Evolutionary conservation across 2,329 filamentous ascomycete genomes (phyloP), one percentile per base, ranked within the genome.

Genomic region (Aspergillus aculeatus): DNA sequence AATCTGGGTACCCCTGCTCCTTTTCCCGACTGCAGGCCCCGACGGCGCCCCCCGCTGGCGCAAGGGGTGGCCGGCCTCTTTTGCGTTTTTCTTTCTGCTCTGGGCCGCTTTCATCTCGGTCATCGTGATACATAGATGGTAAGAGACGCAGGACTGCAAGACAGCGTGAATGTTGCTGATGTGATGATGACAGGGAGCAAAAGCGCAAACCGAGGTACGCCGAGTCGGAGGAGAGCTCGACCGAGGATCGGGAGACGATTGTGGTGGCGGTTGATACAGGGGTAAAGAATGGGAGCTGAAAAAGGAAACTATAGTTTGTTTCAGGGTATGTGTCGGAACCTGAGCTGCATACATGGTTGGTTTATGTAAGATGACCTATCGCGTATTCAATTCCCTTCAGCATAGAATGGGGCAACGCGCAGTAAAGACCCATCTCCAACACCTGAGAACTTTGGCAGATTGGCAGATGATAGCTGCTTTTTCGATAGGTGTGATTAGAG

Each of bases 11-110:
- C 77, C 78, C 0, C 69, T 80, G 5, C 66, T 80, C 2, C 66
- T 78, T 2, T 81, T 77, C 59, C 78, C 78, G 0, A 80, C 77
- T 0, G 76, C 75, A 0, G 77, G 77, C 1, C 68, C 71, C 0
- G 64, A 77, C 31, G 76, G 78, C 3, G 79, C 78, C 0, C 81
- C 81, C 0, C 71, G 76, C 35, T 83, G 81, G 81, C 76, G 68
- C 2, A 80, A 79, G 31, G 81, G 81, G 0, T 83, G 80, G 73
- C 79, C 80, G 0, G 75, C 81, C 5, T 76, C 79, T 2, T 75
- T 82, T 51, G 75, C 73, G 0, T 83, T 83, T 54, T 76, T 78
- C 38, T 69, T 80, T 48, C 65, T 81, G 3, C 70, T 81, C 23
- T 82, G 79, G 80, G 62, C 66, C 47, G 66, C 67, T 0, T 71